Conservation (phyloP, 164 flowering plant species). For the Litsea cubeba region DNA sequence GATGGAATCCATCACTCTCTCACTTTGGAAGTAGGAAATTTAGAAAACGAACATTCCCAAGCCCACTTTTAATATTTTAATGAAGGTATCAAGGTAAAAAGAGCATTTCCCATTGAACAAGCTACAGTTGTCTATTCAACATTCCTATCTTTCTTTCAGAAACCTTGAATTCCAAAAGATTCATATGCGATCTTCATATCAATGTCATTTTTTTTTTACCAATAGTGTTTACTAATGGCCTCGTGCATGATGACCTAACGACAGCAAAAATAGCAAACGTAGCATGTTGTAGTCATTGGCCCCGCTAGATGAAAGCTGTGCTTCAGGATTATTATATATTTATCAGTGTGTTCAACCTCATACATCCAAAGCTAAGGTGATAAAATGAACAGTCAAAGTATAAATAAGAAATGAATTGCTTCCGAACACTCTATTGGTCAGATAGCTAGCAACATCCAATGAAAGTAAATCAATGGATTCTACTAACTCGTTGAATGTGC, state of each 20-base stretch:
- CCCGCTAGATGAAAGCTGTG: too few species aligned
- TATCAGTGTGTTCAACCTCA: too few species aligned
- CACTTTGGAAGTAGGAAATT: neutral
- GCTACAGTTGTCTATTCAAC: neutral
- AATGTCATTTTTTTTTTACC: neutral
- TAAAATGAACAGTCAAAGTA: too few species aligned
- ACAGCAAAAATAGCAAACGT: neutral
- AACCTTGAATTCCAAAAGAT: neutral
- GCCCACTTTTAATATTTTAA: constrained; percentile 1
- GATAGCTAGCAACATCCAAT: too few species aligned
- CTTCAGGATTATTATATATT: too few species aligned
- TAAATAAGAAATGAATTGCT: too few species aligned
- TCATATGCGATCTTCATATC: too few species aligned
- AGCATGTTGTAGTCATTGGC: too few species aligned
- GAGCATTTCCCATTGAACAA: neutral
- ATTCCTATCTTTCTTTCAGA: neutral
- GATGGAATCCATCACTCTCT: neutral
- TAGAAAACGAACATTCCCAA: neutral
- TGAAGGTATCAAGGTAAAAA: neutral
- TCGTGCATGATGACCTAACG: neutral
- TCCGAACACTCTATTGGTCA: too few species aligned
- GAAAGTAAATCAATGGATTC: too few species aligned
- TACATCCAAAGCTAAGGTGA: too few species aligned
- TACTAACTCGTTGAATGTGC: too few species aligned
- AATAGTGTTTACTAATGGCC: neutral